These are phyloP conservation scores for Dryas integrifolia DNA, from an alignment of 331 rosid genomes.

Conservation along the genomic window DNA sequence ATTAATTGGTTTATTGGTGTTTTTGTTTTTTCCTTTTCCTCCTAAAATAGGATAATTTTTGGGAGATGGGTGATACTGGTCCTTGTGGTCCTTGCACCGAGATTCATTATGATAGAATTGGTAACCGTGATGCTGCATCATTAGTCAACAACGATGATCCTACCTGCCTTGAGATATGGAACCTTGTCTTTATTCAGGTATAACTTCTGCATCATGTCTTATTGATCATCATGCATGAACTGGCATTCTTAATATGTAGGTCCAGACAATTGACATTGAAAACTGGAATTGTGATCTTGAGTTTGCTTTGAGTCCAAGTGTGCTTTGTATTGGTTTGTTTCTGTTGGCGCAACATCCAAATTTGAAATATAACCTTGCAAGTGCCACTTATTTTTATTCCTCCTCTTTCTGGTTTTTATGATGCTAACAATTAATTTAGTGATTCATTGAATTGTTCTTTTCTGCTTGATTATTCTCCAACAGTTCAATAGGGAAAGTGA, in stretches of 20 bases:
- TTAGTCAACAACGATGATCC: constrained; percentile 93
- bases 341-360: background rate
- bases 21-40: constrained; percentile 24
- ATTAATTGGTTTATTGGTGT: background rate
- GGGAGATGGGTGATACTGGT: constrained; percentile 99
- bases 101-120: constrained; percentile 90
- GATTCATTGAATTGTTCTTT: background rate
- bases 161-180: constrained; percentile 97
- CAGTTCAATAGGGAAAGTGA: constrained; percentile 92
- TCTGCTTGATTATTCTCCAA: constrained; percentile 12
- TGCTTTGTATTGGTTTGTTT: background rate
- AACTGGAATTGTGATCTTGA: background rate
- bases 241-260: constrained; percentile 8
- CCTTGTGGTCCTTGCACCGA: constrained; percentile 99
- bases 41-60: constrained; percentile 72
- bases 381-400: constrained; percentile 3
- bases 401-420: constrained; percentile 5
- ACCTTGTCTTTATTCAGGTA: constrained; percentile 96
- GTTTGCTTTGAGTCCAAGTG: too few species aligned
- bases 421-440: constrained; percentile 1
- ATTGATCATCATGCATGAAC: background rate
- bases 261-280: background rate
- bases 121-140: constrained; percentile 85
- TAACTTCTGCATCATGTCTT: background rate
- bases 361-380: background rate